Evolutionary conservation across 2,329 filamentous ascomycete genomes (phyloP).

Genomic region (Apiospora malaysiana): DNA sequence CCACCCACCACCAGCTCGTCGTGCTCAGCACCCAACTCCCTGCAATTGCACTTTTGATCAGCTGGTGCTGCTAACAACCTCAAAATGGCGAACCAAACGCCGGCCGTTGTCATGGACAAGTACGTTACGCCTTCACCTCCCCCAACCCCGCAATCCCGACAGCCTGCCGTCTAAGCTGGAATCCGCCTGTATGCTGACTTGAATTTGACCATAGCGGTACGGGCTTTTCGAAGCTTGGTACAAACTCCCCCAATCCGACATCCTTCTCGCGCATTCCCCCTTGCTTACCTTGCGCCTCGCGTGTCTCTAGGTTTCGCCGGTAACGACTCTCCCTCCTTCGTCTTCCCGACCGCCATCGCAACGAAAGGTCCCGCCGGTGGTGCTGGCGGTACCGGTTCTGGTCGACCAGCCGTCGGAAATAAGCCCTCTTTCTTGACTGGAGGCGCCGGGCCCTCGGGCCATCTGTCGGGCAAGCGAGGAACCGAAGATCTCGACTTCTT

Average conservation of each 20-base stretch:
- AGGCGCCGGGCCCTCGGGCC: constrained; percentile 80
- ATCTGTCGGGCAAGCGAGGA: constrained; percentile 89
- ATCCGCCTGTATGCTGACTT: constrained; percentile 28
- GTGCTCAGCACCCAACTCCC: background rate
- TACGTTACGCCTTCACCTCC: constrained; percentile 61
- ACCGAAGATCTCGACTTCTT: constrained; percentile 99
- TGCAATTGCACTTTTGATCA: constrained; percentile 1
- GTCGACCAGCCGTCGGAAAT: constrained; percentile 87
- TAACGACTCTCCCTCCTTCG: constrained; percentile 98
- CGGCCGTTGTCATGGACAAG: constrained; percentile 99
- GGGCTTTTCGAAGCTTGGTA: constrained; percentile 98
- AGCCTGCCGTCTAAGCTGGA: constrained; percentile 26
- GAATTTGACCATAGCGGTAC: constrained; percentile 78
- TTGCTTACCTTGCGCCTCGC: constrained; percentile 24
- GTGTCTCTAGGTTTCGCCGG: constrained; percentile 84
- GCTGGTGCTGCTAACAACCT: constrained; percentile 27
- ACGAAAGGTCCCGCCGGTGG: constrained; percentile 80
- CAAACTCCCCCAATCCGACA: constrained; percentile 36
- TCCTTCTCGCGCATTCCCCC: background rate
- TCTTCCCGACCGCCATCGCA: constrained; percentile 98
- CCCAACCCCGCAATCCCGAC: constrained; percentile 31
- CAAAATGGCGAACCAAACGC: constrained; percentile 95
- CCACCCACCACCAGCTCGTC: background rate
- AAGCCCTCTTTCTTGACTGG: constrained; percentile 96
- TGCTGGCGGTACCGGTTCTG: constrained; percentile 78